These are phyloP conservation scores for Vitis riparia DNA, from an alignment of 164 flowering plant genomes.

Conservation along the genomic window DNA sequence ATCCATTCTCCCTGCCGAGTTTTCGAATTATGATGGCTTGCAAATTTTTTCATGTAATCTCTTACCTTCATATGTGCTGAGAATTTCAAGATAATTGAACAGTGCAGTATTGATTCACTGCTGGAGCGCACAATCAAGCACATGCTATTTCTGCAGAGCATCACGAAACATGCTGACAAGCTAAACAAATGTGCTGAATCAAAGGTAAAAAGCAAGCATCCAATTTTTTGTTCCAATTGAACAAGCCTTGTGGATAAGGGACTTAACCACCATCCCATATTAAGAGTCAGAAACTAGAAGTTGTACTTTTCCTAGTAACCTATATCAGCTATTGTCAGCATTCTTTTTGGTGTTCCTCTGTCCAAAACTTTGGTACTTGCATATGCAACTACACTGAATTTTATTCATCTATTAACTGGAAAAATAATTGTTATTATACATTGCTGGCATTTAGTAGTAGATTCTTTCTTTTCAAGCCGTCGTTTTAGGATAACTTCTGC, in stretches of 20 bases:
- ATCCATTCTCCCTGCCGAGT: neutral
- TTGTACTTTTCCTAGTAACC: neutral
- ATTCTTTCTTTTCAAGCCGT: neutral
- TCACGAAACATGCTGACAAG: constrained; percentile 70
- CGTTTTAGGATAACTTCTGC: neutral
- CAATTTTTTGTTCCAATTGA: neutral
- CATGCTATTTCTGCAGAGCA: constrained; percentile 69
- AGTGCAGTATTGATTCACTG: constrained; percentile 92
- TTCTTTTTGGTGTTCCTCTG: neutral
- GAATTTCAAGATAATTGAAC: constrained; percentile 23
- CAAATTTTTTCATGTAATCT: neutral
- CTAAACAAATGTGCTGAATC: constrained; percentile 48
- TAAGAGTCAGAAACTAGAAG: neutral
- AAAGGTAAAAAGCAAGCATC: constrained; percentile 36
- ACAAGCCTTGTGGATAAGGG: neutral
- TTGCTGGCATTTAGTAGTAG: neutral
- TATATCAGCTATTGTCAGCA: neutral
- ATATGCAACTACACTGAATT: neutral
- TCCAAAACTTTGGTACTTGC: neutral
- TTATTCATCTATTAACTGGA: neutral
- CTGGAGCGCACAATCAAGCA: constrained; percentile 85
- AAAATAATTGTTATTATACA: neutral
- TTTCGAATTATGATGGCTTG: neutral
- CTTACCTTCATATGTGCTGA: constrained; percentile 10
- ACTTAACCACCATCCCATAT: neutral